These are phyloP conservation scores for Miscanthus sacchariflorus DNA, from an alignment of 202 grass and related monocot genomes.

Conservation along the genomic window DNA sequence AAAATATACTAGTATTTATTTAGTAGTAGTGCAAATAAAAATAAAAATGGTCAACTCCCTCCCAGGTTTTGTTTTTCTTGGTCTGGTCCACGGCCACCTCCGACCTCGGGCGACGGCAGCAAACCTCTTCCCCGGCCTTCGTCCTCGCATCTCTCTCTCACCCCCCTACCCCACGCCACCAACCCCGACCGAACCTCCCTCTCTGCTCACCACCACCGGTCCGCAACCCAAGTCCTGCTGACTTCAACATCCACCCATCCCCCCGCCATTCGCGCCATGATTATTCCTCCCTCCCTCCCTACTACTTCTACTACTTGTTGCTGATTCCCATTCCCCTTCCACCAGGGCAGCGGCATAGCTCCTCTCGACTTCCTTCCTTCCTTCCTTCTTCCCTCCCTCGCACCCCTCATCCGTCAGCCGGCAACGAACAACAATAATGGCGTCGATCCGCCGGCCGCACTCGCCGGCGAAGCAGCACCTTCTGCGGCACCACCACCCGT, in stretches of 20 bases:
- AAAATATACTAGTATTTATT: too few species aligned
- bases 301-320: not conserved
- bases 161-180: not conserved
- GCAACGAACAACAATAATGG: conserved; percentile 36
- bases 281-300: conserved; percentile 4
- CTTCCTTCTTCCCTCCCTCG: not conserved
- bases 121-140: not conserved
- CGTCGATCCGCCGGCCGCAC: conserved; percentile 70
- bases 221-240: not conserved
- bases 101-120: too few species aligned
- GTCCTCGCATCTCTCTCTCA: not conserved
- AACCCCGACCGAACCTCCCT: not conserved
- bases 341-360: not conserved
- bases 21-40: too few species aligned
- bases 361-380: not conserved
- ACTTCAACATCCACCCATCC: conserved; percentile 33
- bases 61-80: not conserved
- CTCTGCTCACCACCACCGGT: too few species aligned
- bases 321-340: not conserved
- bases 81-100: conserved; percentile 41
- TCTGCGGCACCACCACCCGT: conserved; percentile 49
- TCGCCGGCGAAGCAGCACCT: conserved; percentile 71
- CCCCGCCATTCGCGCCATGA: conserved; percentile 59
- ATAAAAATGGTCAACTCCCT: too few species aligned
- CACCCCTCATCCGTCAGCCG: too few species aligned